phyloP scores from a whole-genome alignment of 2,329 filamentous ascomycete genomes.

The Lasiodiplodia hormozganensis region DNA sequence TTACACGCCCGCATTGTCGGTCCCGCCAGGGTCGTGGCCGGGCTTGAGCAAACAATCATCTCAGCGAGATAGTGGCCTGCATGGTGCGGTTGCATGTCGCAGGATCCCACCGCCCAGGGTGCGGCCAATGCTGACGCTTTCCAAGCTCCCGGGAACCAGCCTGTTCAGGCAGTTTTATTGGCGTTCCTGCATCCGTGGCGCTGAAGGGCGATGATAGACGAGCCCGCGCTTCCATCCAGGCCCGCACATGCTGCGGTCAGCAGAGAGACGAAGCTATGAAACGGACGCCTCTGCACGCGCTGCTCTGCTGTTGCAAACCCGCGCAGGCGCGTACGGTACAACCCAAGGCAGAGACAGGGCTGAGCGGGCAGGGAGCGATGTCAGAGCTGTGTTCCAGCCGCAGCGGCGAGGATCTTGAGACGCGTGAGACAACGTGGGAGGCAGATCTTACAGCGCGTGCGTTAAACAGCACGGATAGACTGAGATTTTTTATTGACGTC shows the following conservation, averaged over 20 bases:
- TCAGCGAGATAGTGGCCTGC: slow-evolving; percentile 22
- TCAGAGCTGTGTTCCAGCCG: slow-evolving; percentile 16
- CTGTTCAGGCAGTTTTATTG: slow-evolving; percentile 29
- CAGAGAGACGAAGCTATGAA: neutral
- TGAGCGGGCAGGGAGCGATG: slow-evolving; percentile 23
- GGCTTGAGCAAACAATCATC: slow-evolving; percentile 22
- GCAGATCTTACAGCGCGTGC: slow-evolving; percentile 27
- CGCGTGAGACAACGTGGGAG: slow-evolving; percentile 28
- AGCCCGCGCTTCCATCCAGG: neutral
- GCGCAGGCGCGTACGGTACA: slow-evolving; percentile 14
- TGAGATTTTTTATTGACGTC: slow-evolving; percentile 24
- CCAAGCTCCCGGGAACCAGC: slow-evolving; percentile 24
- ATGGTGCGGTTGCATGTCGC: slow-evolving; percentile 14
- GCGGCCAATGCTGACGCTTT: slow-evolving; percentile 26
- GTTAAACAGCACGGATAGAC: slow-evolving; percentile 14
- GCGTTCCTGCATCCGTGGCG: slow-evolving; percentile 29
- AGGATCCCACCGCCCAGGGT: slow-evolving; percentile 26
- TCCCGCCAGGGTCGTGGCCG: slow-evolving; percentile 13
- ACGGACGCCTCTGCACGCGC: neutral
- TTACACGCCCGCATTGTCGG: slow-evolving; percentile 17
- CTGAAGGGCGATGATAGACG: slow-evolving; percentile 28
- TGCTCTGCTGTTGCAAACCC: neutral
- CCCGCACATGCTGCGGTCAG: neutral
- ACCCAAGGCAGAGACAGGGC: slow-evolving; percentile 4
- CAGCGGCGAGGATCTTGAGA: slow-evolving; percentile 25